Conservation (phyloP, 768 basidiomycete species). For the Rhodotorula paludigena region DNA sequence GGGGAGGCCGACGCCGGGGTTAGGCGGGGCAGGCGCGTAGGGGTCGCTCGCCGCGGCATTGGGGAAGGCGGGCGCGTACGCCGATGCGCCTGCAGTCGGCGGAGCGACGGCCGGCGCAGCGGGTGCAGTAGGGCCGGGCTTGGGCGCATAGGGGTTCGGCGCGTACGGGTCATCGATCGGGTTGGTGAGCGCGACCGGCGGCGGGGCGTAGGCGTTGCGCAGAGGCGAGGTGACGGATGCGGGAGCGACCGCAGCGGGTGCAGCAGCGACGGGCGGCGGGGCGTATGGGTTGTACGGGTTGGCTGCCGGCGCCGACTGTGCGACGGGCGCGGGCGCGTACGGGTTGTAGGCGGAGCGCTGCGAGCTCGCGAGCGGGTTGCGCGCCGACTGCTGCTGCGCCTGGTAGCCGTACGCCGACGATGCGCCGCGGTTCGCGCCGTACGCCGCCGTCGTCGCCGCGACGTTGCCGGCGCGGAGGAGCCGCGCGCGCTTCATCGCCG, state of each 20-base stretch:
- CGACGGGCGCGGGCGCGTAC: constrained; percentile 16
- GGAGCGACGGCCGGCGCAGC: not conserved
- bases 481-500: constrained; percentile 54
- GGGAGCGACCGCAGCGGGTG: not conserved
- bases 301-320: constrained; percentile 47
- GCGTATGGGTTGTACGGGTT: constrained; percentile 14
- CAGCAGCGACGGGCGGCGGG: constrained; percentile 3
- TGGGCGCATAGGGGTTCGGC: constrained; percentile 23
- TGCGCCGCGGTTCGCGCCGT: not conserved
- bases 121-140: not conserved
- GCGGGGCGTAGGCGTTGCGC: constrained; percentile 42
- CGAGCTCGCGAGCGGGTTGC: constrained; percentile 9
- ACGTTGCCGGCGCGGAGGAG: constrained; percentile 45
- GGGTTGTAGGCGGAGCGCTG: constrained; percentile 34
- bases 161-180: constrained; percentile 42
- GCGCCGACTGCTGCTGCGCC: too few species aligned
- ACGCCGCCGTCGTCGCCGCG: constrained; percentile 1
- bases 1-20: constrained; percentile 28
- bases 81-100: too few species aligned
- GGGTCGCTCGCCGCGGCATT: not conserved
- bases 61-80: too few species aligned
- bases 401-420: constrained; percentile 8
- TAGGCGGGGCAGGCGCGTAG: not conserved
- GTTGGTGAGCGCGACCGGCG: constrained; percentile 35
- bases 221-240: not conserved